phyloP scores from a whole-genome alignment of 2,329 filamentous ascomycete genomes.

The Colletotrichum tropicale region DNA sequence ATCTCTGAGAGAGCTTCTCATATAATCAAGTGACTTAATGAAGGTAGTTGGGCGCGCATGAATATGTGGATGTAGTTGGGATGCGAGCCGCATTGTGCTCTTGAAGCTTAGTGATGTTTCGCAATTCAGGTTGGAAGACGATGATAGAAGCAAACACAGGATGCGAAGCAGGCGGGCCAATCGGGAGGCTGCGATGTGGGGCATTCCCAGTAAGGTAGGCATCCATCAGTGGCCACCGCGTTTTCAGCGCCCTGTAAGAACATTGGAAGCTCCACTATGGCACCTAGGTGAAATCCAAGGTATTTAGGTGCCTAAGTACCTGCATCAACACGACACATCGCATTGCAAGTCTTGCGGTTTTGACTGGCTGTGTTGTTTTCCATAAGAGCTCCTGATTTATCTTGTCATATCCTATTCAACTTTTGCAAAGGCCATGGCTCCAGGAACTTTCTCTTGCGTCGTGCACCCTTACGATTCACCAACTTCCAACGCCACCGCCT shows the following conservation, averaged over 20 bases:
- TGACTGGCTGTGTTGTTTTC: neutral
- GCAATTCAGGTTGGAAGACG: neutral
- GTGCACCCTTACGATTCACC: slow-evolving; percentile 51
- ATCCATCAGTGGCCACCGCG: neutral
- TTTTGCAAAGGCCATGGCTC: neutral
- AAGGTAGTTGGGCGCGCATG: neutral
- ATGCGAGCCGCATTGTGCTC: neutral
- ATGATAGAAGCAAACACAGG: neutral
- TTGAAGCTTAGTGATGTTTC: neutral
- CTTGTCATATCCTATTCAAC: neutral
- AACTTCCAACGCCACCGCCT: slow-evolving; percentile 45
- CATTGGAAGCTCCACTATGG: neutral
- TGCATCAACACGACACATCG: neutral
- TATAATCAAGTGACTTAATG: neutral
- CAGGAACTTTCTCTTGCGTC: slow-evolving; percentile 31
- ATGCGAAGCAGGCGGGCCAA: neutral
- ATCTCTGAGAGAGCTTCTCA: neutral
- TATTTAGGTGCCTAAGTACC: neutral
- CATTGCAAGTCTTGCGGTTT: neutral
- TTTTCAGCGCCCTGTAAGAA: neutral
- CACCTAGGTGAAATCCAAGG: too few species aligned
- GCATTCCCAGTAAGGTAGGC: neutral
- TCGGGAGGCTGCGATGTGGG: neutral
- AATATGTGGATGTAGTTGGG: neutral
- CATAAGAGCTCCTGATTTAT: neutral